Base-by-base conservation (phyloP, 805 yeast species). In the Wickerhamiella alocasiicola region DNA sequence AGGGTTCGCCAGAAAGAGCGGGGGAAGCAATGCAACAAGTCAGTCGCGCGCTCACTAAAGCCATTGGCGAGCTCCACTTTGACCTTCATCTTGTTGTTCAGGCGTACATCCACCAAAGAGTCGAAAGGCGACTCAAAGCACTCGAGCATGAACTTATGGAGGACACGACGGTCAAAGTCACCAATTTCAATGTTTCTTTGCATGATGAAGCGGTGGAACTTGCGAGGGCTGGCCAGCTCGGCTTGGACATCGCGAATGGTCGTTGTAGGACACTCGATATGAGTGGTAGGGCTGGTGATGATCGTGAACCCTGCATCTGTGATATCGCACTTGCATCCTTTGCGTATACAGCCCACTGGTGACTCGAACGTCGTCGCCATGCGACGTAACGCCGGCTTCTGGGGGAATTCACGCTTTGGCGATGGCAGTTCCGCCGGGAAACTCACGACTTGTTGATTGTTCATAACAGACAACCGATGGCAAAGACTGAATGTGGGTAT, bases 101-200 rank as follows among this genome's bases (percentile, higher is more conserved):
- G 41, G 9, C 31, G 31, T 7, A 17, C 30, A 18, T 37, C 41
- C 5, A 23, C 15, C 9, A 25, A 32, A 2, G 49, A 28, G 16
- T 46, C 48, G 30, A 49, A 49, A n/a, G 52, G 52, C 16, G 48
- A 45, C 39, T 49, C 52, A 39, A 47, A 49, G 39, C 46, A 35
- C 9, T 29, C 36, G 13, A 42, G 31, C 52, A 49, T 49, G 17
- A 49, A 31, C 23, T 35, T 42, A 15, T 42, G 31, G 9, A 49
- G 43, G 3, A 47, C 41, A 9, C 25, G 16, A n/a, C 43, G 42
- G 30, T 42, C 39, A 19, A 47, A 41, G 33, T 31, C 32, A 23
- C 36, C 21, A 12, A 49, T 37, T 4, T 30, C 21, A 20, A 43
- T 33, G 4, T 42, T 38, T 3, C 40, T 36, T 9, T 30, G 18